Evolutionary conservation across 495 filamentous ascomycete species (phyloP).

Genomic region (Glonium stellatum): DNA sequence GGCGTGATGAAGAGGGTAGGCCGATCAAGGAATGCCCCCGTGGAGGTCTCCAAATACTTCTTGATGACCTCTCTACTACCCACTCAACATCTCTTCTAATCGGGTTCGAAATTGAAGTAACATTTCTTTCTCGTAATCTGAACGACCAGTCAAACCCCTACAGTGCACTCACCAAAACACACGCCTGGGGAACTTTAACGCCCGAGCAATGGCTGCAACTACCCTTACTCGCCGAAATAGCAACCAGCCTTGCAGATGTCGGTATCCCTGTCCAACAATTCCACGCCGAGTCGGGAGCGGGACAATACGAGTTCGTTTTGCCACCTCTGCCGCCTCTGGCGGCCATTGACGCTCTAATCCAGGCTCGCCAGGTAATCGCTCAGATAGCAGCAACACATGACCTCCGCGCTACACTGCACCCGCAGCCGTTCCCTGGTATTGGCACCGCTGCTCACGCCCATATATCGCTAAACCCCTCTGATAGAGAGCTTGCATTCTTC

Average conservation of each 20-base stretch:
- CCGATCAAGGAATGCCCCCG: conserved; percentile 48
- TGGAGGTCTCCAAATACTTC: conserved; percentile 31
- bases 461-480: conserved; percentile 47
- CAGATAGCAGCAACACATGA: conserved; percentile 50
- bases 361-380: conserved; percentile 62
- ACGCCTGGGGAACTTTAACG: conserved; percentile 58
- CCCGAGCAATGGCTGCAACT: conserved; percentile 50
- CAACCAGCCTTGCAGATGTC: conserved; percentile 47
- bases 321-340: conserved; percentile 55
- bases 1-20: conserved; percentile 51
- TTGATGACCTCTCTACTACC: conserved; percentile 29
- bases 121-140: conserved; percentile 49
- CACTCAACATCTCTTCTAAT: conserved; percentile 49
- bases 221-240: conserved; percentile 57
- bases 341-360: conserved; percentile 66
- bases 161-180: conserved; percentile 36
- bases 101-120: conserved; percentile 80
- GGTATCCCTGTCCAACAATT: conserved; percentile 67
- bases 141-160: conserved; percentile 29
- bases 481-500: conserved; percentile 51
- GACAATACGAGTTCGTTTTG: conserved; percentile 79
- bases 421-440: conserved; percentile 57
- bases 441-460: conserved; percentile 66
- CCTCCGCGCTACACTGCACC: conserved; percentile 69
- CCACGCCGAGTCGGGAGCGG: conserved; percentile 66